Conservation (phyloP, 768 basidiomycete genomes). For the Crepidotus variabilis region DNA sequence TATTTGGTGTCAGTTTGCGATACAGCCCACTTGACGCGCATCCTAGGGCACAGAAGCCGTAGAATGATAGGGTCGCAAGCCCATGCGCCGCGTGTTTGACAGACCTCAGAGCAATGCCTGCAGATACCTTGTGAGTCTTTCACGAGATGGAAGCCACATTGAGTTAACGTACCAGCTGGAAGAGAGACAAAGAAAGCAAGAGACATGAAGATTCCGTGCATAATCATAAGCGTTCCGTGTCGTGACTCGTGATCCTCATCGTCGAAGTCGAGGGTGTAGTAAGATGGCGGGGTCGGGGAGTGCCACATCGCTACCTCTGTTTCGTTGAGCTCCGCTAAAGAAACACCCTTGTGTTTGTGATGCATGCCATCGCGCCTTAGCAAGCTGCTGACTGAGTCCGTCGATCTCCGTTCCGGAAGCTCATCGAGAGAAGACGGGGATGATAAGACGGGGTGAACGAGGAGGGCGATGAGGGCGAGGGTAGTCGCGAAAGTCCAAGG, state of each 20-base stretch:
- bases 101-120: constrained; percentile 79
- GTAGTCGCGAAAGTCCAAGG: constrained; percentile 8
- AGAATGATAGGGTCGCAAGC: constrained; percentile 59
- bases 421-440: constrained; percentile 1
- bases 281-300: constrained; percentile 71
- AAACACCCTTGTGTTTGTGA: constrained; percentile 45
- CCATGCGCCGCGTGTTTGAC: constrained; percentile 66
- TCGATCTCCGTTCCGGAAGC: neutral
- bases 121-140: constrained; percentile 2
- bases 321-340: constrained; percentile 69
- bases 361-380: constrained; percentile 32
- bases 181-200: constrained; percentile 81
- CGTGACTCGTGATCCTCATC: constrained; percentile 38
- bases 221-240: constrained; percentile 66
- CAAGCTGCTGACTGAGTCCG: neutral
- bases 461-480: constrained; percentile 4
- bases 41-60: constrained; percentile 56
- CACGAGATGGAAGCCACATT: neutral
- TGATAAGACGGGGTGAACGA: constrained; percentile 1
- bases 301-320: constrained; percentile 66
- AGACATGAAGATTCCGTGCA: constrained; percentile 72
- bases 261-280: constrained; percentile 78
- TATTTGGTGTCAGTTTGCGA: constrained; percentile 74
- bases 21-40: constrained; percentile 69
- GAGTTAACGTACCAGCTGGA: constrained; percentile 60